A percentile compares a stretch with the other conserved stretches of the same genome.
Evolutionary conservation across 371 early-diverging fungal genomes (phyloP).

Genomic region (Rhizomucor pusillus): DNA sequence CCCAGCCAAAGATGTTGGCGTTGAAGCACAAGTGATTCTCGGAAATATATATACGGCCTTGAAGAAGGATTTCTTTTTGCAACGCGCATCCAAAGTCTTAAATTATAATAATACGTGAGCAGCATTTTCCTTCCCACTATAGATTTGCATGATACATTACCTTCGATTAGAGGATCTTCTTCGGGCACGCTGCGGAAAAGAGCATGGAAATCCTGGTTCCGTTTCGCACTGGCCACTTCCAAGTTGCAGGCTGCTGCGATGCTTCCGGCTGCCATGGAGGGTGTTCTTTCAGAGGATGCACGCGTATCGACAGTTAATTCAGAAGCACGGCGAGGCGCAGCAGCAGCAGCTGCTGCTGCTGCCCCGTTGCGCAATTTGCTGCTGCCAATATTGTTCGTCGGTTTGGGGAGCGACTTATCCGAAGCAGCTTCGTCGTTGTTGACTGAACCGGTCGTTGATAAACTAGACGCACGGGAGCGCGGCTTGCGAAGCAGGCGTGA

Average conservation of each 20-base stretch:
- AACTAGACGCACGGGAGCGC: constrained; percentile 21
- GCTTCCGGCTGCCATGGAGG: constrained; percentile 16
- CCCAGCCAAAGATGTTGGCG: constrained; percentile 96
- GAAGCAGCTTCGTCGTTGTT: too few relatives aligned
- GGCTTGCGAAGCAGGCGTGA: constrained; percentile 8
- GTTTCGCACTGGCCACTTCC: constrained; percentile 45
- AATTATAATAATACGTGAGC: not conserved
- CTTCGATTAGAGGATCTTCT: constrained; percentile 64
- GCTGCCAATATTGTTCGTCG: not conserved
- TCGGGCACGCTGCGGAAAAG: constrained; percentile 67
- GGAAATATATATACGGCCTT: constrained; percentile 89
- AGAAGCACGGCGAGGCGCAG: not conserved
- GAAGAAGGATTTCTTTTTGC: constrained; percentile 90
- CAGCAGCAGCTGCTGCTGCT: not conserved
- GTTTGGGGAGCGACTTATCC: too few relatives aligned
- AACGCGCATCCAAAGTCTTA: constrained; percentile 88
- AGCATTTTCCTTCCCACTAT: not conserved
- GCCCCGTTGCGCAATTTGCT: constrained; percentile 5
- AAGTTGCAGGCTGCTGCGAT: constrained; percentile 18
- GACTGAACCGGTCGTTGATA: constrained; percentile 14
- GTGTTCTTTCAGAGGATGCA: constrained; percentile 5
- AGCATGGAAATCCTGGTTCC: constrained; percentile 62
- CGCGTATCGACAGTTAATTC: too few relatives aligned
- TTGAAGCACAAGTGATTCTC: constrained; percentile 88
- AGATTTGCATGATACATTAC: constrained; percentile 21